A percentile compares a stretch with the other conserved stretches of the same genome.
Evolutionary conservation across 768 basidiomycete genomes (phyloP).

Genomic region (Tephrocybe rancida): DNA sequence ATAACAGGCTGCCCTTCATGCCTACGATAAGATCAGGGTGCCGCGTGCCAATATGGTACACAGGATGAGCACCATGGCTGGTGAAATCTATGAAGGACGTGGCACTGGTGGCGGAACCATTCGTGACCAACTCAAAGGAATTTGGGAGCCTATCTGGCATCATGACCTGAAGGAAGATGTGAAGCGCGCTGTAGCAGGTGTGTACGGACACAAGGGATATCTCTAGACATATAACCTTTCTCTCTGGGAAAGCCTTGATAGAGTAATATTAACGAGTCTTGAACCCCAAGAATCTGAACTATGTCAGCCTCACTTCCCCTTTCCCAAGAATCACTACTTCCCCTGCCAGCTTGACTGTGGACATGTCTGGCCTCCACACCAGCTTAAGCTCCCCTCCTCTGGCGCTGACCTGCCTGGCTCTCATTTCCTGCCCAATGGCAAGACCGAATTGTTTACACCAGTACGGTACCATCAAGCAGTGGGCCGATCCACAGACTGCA

Average conservation of each 20-base stretch:
- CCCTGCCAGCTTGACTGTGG: slow-evolving; percentile 36
- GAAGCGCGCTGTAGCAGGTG: slow-evolving; percentile 25
- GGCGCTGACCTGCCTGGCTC: slow-evolving; percentile 52
- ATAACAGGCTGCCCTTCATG: slow-evolving; percentile 43
- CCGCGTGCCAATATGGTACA: slow-evolving; percentile 54
- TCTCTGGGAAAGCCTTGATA: background rate
- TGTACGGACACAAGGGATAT: slow-evolving; percentile 10
- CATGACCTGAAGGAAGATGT: slow-evolving; percentile 48
- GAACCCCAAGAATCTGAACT: background rate
- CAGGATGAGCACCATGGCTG: slow-evolving; percentile 39
- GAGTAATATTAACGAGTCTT: background rate
- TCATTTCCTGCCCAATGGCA: slow-evolving; percentile 27
- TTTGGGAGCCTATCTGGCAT: slow-evolving; percentile 53
- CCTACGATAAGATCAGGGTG: slow-evolving; percentile 46
- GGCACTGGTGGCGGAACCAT: slow-evolving; percentile 31
- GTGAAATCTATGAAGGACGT: slow-evolving; percentile 45
- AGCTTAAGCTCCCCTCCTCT: slow-evolving; percentile 41
- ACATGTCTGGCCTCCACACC: slow-evolving; percentile 34
- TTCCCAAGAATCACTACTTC: slow-evolving; percentile 33
- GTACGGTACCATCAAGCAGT: slow-evolving; percentile 45
- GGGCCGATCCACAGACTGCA: slow-evolving; percentile 49
- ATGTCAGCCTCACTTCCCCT: slow-evolving; percentile 21
- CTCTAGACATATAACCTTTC: background rate
- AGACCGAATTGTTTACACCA: slow-evolving; percentile 38
- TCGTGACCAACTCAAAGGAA: slow-evolving; percentile 33